Conservation (phyloP, 208 protist species). For the Acanthamoeba healyi region DNA sequence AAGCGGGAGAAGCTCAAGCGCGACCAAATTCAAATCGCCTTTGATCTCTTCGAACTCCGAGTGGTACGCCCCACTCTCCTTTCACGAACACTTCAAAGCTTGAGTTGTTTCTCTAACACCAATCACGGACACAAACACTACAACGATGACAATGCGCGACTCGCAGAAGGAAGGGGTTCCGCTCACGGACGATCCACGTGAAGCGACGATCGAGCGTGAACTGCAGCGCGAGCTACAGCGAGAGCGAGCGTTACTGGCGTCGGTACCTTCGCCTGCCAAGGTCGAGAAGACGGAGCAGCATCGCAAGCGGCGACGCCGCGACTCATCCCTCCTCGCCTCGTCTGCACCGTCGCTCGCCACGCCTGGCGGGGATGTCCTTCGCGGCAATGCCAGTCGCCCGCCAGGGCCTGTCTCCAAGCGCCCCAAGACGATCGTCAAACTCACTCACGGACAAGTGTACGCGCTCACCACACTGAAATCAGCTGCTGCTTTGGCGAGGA, state of each 20-base stretch:
- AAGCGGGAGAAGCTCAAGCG: constrained; percentile 65
- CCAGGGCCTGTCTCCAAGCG: not conserved
- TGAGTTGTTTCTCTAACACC: too few species aligned
- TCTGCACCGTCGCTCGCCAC: not conserved
- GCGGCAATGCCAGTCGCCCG: too few species aligned
- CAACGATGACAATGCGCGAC: too few species aligned
- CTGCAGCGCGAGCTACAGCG: not conserved
- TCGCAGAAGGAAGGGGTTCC: constrained; percentile 14
- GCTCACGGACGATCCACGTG: constrained; percentile 2
- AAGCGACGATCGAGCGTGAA: not conserved
- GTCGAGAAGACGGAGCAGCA: not conserved
- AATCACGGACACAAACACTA: too few species aligned
- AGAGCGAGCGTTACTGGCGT: not conserved
- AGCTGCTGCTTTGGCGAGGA: too few species aligned
- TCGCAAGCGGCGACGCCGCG: not conserved
- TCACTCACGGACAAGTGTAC: not conserved
- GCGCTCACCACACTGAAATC: too few species aligned
- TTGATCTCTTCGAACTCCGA: constrained; percentile 17
- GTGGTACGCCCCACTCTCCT: not conserved
- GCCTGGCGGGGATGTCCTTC: not conserved
- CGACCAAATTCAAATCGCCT: constrained; percentile 27
- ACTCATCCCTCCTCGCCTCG: not conserved
- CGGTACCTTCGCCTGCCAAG: not conserved
- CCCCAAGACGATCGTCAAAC: not conserved
- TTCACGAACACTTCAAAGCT: too few species aligned